These are phyloP conservation scores for Talaromyces sp. DNA, from an alignment of 2,329 filamentous ascomycete genomes.

Conservation along the genomic window DNA sequence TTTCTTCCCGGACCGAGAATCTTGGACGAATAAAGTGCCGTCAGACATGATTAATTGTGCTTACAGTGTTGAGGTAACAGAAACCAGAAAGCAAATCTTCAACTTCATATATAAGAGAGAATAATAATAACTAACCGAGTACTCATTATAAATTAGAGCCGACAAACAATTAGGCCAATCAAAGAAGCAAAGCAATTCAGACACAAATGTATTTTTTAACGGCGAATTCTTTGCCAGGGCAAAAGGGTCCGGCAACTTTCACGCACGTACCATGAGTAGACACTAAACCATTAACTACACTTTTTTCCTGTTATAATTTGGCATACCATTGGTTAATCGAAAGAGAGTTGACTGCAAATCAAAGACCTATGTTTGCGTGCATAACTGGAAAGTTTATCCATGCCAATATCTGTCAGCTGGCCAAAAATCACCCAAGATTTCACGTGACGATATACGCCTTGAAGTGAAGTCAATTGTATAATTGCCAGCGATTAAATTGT, in stretches of 20 bases:
- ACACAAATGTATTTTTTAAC: background rate
- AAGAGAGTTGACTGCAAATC: background rate
- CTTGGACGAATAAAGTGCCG: slow-evolving; percentile 23
- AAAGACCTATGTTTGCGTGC: background rate
- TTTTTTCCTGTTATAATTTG: background rate
- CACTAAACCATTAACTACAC: background rate
- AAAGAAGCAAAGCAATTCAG: background rate
- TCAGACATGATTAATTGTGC: slow-evolving; percentile 20
- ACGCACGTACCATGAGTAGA: background rate
- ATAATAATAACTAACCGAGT: background rate
- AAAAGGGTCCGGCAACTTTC: background rate
- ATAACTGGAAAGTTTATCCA: background rate
- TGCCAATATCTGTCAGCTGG: background rate
- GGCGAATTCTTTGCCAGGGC: background rate
- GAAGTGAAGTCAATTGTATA: too few relatives aligned
- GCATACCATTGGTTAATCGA: background rate
- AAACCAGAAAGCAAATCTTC: background rate
- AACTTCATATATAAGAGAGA: background rate
- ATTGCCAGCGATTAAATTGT: background rate
- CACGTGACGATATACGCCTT: too few relatives aligned
- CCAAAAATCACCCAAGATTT: background rate
- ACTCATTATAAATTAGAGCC: background rate
- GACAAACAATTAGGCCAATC: background rate
- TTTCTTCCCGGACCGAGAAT: slow-evolving; percentile 28
- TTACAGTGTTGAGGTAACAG: background rate